A percentile compares a stretch with the other conserved stretches of the same genome.
phyloP scores from a whole-genome alignment of 106 monocot species.

The Xerophyta viscosa region DNA sequence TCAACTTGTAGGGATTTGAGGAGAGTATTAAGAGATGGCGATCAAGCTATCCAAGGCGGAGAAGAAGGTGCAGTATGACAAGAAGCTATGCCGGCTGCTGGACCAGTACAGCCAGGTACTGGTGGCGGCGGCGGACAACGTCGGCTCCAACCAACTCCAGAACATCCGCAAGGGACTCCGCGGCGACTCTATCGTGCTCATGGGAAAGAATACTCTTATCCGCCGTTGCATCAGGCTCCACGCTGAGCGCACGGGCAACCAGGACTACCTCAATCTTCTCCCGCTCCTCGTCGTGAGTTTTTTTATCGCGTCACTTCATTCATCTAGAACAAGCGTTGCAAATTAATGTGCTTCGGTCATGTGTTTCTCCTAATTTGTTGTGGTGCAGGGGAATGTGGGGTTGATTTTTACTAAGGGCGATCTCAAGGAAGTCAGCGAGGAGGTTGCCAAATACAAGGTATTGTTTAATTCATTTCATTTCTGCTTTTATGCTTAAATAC shows the following conservation, averaged over 20 bases:
- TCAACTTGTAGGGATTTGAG: no score
- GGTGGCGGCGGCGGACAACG: slow-evolving; percentile 73
- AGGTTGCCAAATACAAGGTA: slow-evolving; percentile 82
- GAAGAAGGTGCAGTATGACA: slow-evolving; percentile 82
- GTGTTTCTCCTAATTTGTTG: background rate
- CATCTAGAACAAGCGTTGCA: no score
- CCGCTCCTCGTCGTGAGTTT: slow-evolving; percentile 51
- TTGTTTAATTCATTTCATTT: background rate
- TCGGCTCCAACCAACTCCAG: slow-evolving; percentile 82
- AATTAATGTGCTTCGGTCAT: background rate
- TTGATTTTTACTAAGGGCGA: slow-evolving; percentile 90
- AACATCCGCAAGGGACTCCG: slow-evolving; percentile 53
- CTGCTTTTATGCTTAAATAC: no score
- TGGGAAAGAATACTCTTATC: slow-evolving; percentile 96
- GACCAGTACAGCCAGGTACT: slow-evolving; percentile 79
- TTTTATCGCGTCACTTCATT: background rate
- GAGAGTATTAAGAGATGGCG: slow-evolving; percentile 69
- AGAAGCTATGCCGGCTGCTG: slow-evolving; percentile 62
- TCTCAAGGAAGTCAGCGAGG: slow-evolving; percentile 88
- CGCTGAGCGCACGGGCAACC: slow-evolving; percentile 64
- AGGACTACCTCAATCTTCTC: slow-evolving; percentile 45
- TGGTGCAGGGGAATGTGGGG: slow-evolving; percentile 69
- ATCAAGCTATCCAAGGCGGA: slow-evolving; percentile 71
- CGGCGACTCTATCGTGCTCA: slow-evolving; percentile 67
- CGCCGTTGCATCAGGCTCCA: slow-evolving; percentile 72